Evolutionary conservation across 495 filamentous ascomycete species (phyloP), one percentile per base, ranked within the genome.

Genomic region (Aspergillus cavernicola): DNA sequence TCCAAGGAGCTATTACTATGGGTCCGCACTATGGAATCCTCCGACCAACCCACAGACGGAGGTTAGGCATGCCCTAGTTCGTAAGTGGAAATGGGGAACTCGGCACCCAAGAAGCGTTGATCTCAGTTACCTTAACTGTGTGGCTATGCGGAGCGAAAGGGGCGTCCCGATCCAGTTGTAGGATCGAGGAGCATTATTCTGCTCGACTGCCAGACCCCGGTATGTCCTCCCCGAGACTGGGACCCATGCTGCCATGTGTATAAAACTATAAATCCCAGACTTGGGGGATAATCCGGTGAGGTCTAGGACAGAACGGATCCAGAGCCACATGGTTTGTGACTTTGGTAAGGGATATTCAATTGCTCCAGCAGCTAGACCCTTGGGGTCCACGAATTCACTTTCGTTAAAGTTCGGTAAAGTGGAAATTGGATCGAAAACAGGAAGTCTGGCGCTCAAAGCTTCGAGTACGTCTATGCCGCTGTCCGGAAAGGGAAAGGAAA

Each of bases 1-100:
- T 44, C 51, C 55, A 50, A 56, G 32, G 46, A 49, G 48, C 54
- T 60, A 63, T 55, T 63, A 50, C 49, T 57, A 63, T 58, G 61
- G 61, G 61, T 57, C 57, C 31, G 50, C 55, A 57, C 60, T 52
- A 61, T 50, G 35, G 54, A 53, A 50, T 52, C 50, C 53, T 60
- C 57, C 57, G 57, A 58, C 52, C 52, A 47, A 53, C 54, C 57
- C 53, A 58, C 61, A 41, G 53, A 60, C 52, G 46, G 35, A 50
- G 44, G 29, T 36, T 23, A 59, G 39, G 31, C 40, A 49, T 55
- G 47, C 54, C 57, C 51, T 60, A 60, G 56, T 58, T 58, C 55
- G 43, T 39, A 53, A 49, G 44, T 35, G 39, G 61, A 53, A 51
- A 54, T 35, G 45, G 41, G 52, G 51, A 9, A 52, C 43, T 47